These are phyloP conservation scores for Boletus sp. DNA, from an alignment of 768 basidiomycete genomes.

Conservation along the genomic window DNA sequence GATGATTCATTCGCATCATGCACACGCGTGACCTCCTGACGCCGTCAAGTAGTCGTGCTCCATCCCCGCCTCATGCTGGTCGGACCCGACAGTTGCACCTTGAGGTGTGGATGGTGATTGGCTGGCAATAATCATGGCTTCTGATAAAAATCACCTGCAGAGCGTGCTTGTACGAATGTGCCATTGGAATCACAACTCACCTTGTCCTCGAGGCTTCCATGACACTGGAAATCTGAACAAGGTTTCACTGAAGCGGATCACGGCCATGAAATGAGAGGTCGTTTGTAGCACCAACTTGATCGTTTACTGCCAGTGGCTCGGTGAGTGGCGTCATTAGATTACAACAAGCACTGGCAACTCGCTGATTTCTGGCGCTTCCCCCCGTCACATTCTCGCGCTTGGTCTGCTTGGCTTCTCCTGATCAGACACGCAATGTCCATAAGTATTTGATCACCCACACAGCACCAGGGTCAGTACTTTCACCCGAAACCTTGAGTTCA, in stretches of 20 bases:
- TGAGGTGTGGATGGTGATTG: background rate
- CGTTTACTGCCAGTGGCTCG: constrained; percentile 3
- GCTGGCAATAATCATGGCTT: background rate
- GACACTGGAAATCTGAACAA: background rate
- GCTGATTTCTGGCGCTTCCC: background rate
- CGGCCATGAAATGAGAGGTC: background rate
- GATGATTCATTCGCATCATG: background rate
- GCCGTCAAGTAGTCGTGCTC: background rate
- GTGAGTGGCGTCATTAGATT: background rate
- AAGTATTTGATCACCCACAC: background rate
- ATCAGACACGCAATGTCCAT: background rate
- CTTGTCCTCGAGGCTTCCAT: constrained; percentile 13
- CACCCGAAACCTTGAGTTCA: background rate
- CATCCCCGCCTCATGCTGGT: background rate
- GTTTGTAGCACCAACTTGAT: background rate
- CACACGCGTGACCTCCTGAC: background rate
- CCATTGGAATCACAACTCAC: constrained; percentile 9
- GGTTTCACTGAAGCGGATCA: background rate
- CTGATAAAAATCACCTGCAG: background rate
- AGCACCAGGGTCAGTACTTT: background rate
- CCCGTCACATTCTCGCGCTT: background rate
- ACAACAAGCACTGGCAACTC: background rate
- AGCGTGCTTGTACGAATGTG: background rate
- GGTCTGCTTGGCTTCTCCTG: background rate
- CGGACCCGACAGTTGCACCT: background rate